Base-by-base conservation (phyloP, 768 basidiomycete species). In the Galerina sulciceps region DNA sequence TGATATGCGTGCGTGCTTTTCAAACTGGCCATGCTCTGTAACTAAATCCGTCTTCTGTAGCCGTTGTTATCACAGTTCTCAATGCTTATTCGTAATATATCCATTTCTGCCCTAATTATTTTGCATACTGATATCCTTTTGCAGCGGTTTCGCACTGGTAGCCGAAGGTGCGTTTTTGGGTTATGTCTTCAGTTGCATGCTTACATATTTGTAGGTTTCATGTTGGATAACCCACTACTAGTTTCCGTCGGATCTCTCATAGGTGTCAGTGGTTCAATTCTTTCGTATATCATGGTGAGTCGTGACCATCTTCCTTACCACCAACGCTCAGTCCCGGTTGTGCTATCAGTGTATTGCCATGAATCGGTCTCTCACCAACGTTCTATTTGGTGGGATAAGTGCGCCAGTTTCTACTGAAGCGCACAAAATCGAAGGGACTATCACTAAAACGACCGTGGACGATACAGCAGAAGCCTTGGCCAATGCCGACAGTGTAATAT, bases 241-340 rank as follows among this genome's bases (percentile, higher is more conserved):
- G 91, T 91, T 1, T 91, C 90, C 0, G 85, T 95, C 36, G 93
- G 93, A 14, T 89, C 93, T 18, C 75, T 95, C 47, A 95, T 95
- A 58, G 93, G 93, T 38, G 93, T 94, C 68, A 91, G 90, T 72
- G 93, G 93, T 47, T 93, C 91, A 13, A 95, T 95, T 68, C 81
- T 95, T 48, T 93, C 91, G 10, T 94, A 95, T 65, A 94, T 95
- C 69, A 95, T 94, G 93, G 93, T 92, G 65, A 62, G 83, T 47
- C 18, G n/a, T n/a, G 23, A 14, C 36, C 4, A 38, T 8, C 20
- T 34, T 10, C 6, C n/a, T 36, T 54, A 31, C 15, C 49, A 14
- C 18, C 18, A 15, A 42, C 34, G 18, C 40, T 46, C 45, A 15
- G 26, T 42, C 8, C 15, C 37, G 31, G 17, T 26, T 36, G 38